phyloP scores from a whole-genome alignment of 164 flowering plant genomes.

The Litsea cubeba region DNA sequence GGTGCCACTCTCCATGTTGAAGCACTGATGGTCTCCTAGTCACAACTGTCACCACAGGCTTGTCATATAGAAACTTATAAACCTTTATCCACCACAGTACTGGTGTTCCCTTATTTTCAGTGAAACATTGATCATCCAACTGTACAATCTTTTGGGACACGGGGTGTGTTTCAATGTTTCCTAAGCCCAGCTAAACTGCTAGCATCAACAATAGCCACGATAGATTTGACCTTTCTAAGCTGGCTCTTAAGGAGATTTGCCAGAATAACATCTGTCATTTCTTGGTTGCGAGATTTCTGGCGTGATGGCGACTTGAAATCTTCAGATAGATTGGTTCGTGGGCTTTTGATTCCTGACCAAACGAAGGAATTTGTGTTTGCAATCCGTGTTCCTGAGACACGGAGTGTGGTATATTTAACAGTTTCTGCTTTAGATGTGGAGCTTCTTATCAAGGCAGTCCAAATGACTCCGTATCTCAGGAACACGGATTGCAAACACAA shows the following conservation, averaged over 20 bases:
- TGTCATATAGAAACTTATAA: no score
- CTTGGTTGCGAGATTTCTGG: conserved; percentile 52
- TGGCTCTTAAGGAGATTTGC: no score
- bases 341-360: conserved; percentile 59
- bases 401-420: no score
- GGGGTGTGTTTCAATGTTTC: conserved; percentile 62
- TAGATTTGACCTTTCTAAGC: no score
- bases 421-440: no score
- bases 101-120: conserved; percentile 32
- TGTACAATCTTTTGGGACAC: conserved; percentile 59
- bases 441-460: no score
- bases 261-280: no score
- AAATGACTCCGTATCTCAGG: no score
- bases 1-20: conserved; percentile 62
- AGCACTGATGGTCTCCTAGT: conserved; percentile 47
- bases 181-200: conserved; percentile 68
- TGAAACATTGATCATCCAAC: conserved; percentile 41
- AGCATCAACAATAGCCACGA: conserved; percentile 84
- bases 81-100: no score
- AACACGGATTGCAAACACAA: conserved; percentile 72
- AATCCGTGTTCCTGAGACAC: no score
- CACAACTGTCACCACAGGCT: conserved; percentile 14
- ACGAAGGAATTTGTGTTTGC: no score
- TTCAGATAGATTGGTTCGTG: conserved; percentile 46
- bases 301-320: conserved; percentile 60